Base-by-base conservation (phyloP, 148 eudicot species). In the Heliamphora exappendiculata region DNA sequence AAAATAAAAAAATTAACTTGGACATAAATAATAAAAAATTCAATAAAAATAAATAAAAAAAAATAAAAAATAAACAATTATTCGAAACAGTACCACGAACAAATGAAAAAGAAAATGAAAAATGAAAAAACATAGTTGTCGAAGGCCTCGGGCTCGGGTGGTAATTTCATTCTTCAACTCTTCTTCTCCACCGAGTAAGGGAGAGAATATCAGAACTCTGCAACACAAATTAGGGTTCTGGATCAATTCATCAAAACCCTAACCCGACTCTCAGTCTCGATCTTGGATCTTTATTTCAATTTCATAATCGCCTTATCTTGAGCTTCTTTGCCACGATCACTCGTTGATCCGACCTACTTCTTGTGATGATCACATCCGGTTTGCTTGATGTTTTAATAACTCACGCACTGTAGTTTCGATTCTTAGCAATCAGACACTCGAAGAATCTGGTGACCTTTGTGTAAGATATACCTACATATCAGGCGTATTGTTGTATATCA, bases 151-250 rank as follows among this genome's bases (percentile, higher is more conserved):
- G 9, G 17, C 66, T 16, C 29, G 8, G 28, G n/a, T 4, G 10
- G 66, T 31, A 60, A 29, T 60, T 60, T 31, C 34, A 19, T 29
- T 63, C 72, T 67, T 45, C 72, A 39, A 4, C 6, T 7, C 31
- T 16, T 44, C 33, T 42, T 44, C 53, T 34, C 72, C 34, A 28
- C n/a, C 31, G 54, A 68, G 72, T 37, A 5, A 26, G 72, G 5
- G 34, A 14, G 4, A 69, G 34, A 41, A 14, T 22, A 10, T n/a
- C 72, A 12, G 7, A 26, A 49, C 41, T n/a, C 62, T 50, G 75
- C 50, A 13, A 22, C 65, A 16, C 22, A 55, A 22, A 37, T 73
- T 73, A 73, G 76, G 76, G 76, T 73, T 58, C 37, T 14, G n/a
- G 53, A 10, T 73, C 22, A 13, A 4, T 24, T 3, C 31, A 37